Percentiles rank a stretch among this genome's conserved stretches.
Conservation (phyloP, 2,329 filamentous ascomycete genomes). For the Dendryphion nanum region DNA sequence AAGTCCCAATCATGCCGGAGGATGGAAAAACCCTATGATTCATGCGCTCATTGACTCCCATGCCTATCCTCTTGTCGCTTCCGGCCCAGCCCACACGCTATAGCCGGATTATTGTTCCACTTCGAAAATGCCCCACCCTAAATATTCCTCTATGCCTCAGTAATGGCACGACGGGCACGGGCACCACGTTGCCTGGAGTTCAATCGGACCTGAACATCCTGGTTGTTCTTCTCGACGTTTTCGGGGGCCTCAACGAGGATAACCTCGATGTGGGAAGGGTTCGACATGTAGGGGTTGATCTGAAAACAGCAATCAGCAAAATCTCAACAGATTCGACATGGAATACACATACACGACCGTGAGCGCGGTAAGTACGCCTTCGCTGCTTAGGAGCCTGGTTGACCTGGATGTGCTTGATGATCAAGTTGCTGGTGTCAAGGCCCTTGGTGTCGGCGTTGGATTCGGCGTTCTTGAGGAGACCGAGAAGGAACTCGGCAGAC, state of each 20-base stretch:
- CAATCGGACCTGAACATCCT: conserved; percentile 66
- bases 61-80: conserved; percentile 35
- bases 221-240: conserved; percentile 85
- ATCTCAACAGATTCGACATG: background rate
- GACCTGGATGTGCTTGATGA: conserved; percentile 99
- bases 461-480: conserved; percentile 66
- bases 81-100: conserved; percentile 9
- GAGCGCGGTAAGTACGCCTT: conserved; percentile 98
- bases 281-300: conserved; percentile 99
- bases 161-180: conserved; percentile 61
- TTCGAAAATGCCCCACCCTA: conserved; percentile 15
- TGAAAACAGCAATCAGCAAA: conserved; percentile 37
- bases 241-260: conserved; percentile 98
- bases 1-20: conserved; percentile 36
- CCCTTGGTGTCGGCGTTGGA: conserved; percentile 49
- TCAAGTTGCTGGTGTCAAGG: conserved; percentile 82
- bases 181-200: conserved; percentile 88
- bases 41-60: conserved; percentile 41
- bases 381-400: conserved; percentile 99
- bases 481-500: conserved; percentile 97
- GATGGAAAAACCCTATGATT: conserved; percentile 37
- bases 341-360: conserved; percentile 86
- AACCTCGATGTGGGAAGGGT: conserved; percentile 99
- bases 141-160: conserved; percentile 46
- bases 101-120: conserved; percentile 7